phyloP scores from a whole-genome alignment of 192 early-diverging fungal genomes.

The Rhizophagus clarus region DNA sequence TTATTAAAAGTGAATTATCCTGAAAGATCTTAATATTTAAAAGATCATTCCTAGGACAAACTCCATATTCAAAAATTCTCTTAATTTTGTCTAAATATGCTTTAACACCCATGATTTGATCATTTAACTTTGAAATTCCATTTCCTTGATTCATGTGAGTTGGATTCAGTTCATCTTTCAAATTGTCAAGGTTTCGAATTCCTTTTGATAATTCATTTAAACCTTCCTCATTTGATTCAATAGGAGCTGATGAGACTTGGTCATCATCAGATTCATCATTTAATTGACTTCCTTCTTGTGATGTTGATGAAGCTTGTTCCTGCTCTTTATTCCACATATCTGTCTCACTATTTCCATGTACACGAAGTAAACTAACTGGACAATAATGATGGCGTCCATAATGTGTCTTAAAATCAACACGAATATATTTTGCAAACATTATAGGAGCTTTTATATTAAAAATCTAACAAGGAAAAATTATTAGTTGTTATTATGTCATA shows the following conservation, averaged over 20 bases:
- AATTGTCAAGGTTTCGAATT: constrained; percentile 2
- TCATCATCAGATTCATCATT: constrained; percentile 35
- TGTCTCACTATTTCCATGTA: constrained; percentile 91
- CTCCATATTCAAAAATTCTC: not conserved
- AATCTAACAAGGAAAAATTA: constrained; percentile 48
- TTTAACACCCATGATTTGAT: not conserved
- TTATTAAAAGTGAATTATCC: not conserved
- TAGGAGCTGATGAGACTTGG: not conserved
- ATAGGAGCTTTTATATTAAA: constrained; percentile 77
- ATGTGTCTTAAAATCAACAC: constrained; percentile 85
- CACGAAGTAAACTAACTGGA: constrained; percentile 83
- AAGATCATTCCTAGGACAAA: not conserved
- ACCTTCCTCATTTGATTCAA: not conserved
- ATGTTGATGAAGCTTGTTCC: constrained; percentile 39
- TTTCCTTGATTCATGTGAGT: not conserved
- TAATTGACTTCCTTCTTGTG: constrained; percentile 41
- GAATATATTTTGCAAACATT: constrained; percentile 84
- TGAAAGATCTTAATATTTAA: not conserved
- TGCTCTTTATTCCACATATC: constrained; percentile 77
- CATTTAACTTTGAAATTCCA: not conserved
- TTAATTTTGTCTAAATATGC: not conserved
- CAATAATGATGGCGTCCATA: constrained; percentile 95
- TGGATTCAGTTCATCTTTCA: not conserved
- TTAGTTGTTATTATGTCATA: no score
- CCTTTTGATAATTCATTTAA: constrained; percentile 23